These are phyloP conservation scores for Daldinia grandis DNA, from an alignment of 495 filamentous ascomycete genomes.

Conservation along the genomic window DNA sequence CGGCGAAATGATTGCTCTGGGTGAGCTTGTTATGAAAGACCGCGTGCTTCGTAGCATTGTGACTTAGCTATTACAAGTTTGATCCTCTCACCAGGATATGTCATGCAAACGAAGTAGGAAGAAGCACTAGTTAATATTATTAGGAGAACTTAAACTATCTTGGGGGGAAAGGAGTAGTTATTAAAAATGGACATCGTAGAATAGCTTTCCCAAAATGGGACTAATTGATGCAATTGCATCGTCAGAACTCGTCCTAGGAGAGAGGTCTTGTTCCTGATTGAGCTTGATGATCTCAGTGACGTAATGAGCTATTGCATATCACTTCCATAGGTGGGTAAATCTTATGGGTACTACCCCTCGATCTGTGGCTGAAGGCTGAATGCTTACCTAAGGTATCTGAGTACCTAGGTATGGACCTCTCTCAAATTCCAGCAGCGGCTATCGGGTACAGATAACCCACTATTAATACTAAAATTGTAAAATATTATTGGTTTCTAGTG, in stretches of 20 bases:
- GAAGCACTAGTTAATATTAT: not conserved
- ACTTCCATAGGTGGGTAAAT: not conserved
- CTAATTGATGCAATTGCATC: slow-evolving; percentile 34
- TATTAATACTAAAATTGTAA: no score
- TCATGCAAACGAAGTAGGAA: not conserved
- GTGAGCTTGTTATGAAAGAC: slow-evolving; percentile 43
- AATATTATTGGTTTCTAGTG: no score
- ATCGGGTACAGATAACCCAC: no score
- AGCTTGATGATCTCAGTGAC: slow-evolving; percentile 20
- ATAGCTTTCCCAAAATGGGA: not conserved
- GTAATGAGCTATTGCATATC: slow-evolving; percentile 3
- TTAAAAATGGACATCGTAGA: not conserved
- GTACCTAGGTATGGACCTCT: no score
- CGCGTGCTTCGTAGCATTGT: slow-evolving; percentile 53
- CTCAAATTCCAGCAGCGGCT: no score
- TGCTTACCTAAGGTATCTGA: no score
- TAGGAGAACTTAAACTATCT: no score
- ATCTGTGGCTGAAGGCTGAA: slow-evolving; percentile 21
- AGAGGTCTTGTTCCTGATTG: slow-evolving; percentile 8
- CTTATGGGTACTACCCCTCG: slow-evolving; percentile 15
- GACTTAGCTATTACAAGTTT: not conserved
- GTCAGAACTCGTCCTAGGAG: slow-evolving; percentile 3
- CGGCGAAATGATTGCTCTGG: slow-evolving; percentile 30
- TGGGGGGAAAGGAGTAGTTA: not conserved
- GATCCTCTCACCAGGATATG: not conserved